Evolutionary conservation across 805 yeast species (phyloP), one percentile per base, ranked within the genome.

Genomic region (Saturnispora kantuleensis): DNA sequence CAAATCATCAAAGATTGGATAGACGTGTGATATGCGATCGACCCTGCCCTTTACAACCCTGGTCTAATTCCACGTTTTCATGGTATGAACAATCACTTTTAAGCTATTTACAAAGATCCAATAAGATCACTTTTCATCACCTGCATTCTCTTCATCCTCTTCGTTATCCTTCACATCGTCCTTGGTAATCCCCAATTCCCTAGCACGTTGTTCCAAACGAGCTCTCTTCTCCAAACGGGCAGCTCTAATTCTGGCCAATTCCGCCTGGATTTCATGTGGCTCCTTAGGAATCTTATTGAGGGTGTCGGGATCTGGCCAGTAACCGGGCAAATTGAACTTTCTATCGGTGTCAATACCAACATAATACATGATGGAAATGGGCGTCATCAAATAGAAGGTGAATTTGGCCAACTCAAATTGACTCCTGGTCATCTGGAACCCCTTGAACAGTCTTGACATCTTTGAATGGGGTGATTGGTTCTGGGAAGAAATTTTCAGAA

Each of bases 301-400:
- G 2, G 96, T 83, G 35, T 84, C 83, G 35, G 96, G 96, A 61
- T 88, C 97, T 3, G 97, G 97, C 95, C 96, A 88, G 65, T 86
- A 89, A 16, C 96, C 96, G 8, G 95, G 94, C 39, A 88, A 80
- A 58, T 87, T 85, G 62, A 89, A 79, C 67, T 87, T 89, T 55
- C 71, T 76, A 62, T 89, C 95, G 1, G 97, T 83, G 55, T 89
- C 89, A 34, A 83, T 74, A 59, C 97, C 97, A 38, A 87, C 89
- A 55, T 83, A 89, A 64, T 86, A 82, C 97, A 89, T 89, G 57
- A 87, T 83, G n/a, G 77, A 73, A 39, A 89, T 84, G 0, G 97
- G 97, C 1, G 94, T 77, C 54, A 87, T 67, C 37, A 89, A 75
- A 60, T 84, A 89, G 57, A 88, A 82, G 0, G 95, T 79, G 64